Conservation (phyloP, 331 rosid species). For the Spiraea crenata region DNA sequence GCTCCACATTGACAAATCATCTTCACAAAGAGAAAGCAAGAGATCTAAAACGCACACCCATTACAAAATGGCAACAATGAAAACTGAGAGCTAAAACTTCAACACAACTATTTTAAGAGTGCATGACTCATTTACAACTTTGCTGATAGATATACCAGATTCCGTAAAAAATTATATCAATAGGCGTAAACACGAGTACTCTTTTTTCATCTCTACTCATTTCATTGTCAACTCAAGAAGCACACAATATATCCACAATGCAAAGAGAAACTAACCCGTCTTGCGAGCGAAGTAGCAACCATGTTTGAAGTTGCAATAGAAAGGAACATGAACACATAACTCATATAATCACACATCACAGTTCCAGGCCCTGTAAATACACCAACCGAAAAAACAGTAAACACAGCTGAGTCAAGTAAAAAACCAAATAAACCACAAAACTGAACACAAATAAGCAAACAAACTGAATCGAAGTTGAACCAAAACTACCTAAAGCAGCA, state of each 20-base stretch:
- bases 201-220: neutral
- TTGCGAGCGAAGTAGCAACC: slow-evolving; percentile 94
- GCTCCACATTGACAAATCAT: neutral
- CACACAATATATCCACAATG: neutral
- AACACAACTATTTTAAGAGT: neutral
- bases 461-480: neutral
- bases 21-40: neutral
- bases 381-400: neutral
- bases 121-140: too few relatives aligned
- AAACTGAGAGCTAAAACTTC: neutral
- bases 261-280: slow-evolving; percentile 45
- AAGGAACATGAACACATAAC: slow-evolving; percentile 87
- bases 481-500: slow-evolving; percentile 74
- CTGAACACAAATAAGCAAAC: neutral
- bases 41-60: neutral
- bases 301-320: slow-evolving; percentile 88
- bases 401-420: neutral
- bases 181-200: too few relatives aligned
- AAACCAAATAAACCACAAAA: neutral
- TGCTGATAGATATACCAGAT: too few relatives aligned
- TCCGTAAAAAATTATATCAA: too few relatives aligned
- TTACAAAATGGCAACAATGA: neutral
- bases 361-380: slow-evolving; percentile 76
- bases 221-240: neutral
- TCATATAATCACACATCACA: slow-evolving; percentile 75